These are phyloP conservation scores for Auriculariales sp. DNA, from an alignment of 768 basidiomycete species.

Conservation along the genomic window DNA sequence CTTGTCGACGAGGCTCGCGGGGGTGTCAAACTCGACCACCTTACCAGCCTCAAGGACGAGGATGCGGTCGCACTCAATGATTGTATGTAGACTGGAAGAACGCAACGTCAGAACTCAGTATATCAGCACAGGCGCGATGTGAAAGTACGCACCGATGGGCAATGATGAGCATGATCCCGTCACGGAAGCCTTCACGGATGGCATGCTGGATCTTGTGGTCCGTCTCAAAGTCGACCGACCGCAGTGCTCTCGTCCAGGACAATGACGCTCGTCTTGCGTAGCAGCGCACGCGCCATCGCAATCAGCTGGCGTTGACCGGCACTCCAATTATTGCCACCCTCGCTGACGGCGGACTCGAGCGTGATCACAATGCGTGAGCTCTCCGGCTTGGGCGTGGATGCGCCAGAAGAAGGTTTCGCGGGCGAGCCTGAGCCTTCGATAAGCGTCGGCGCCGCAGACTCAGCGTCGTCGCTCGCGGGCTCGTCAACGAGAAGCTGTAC, in stretches of 20 bases:
- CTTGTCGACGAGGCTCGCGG: conserved; percentile 29
- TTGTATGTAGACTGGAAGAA: conserved; percentile 65
- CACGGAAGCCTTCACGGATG: conserved; percentile 4
- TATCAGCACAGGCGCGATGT: background rate
- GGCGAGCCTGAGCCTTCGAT: background rate
- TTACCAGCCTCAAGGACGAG: conserved; percentile 52
- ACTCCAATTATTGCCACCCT: conserved; percentile 27
- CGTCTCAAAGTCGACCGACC: background rate
- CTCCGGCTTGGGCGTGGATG: background rate
- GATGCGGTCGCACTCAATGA: conserved; percentile 70
- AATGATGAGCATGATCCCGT: conserved; percentile 8
- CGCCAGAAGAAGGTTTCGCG: background rate
- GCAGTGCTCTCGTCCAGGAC: conserved; percentile 13
- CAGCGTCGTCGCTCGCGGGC: background rate
- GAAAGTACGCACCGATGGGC: background rate
- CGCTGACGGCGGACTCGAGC: conserved; percentile 20
- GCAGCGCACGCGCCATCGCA: conserved; percentile 14
- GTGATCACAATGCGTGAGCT: background rate
- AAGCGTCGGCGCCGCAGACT: background rate
- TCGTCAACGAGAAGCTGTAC: conserved; percentile 7
- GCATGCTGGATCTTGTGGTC: conserved; percentile 4
- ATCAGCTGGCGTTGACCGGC: conserved; percentile 27
- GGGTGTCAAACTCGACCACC: conserved; percentile 36
- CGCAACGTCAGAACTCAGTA: conserved; percentile 16
- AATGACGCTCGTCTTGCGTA: conserved; percentile 11